These are phyloP conservation scores for Dactylis glomerata DNA, from an alignment of 176 grass and related monocot species.

Conservation along the genomic window DNA sequence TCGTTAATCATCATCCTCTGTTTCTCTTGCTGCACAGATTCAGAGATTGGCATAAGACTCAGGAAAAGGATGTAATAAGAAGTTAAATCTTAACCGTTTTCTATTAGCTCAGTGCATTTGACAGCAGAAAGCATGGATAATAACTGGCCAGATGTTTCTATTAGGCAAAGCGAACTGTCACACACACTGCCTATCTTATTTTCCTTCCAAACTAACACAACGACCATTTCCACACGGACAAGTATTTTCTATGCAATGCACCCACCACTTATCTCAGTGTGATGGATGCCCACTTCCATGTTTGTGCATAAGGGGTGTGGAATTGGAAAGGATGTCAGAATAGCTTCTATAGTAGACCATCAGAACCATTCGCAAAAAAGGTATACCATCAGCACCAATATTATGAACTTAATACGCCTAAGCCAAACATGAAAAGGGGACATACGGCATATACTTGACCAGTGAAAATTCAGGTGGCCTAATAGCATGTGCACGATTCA, in stretches of 20 bases:
- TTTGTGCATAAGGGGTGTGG: background rate
- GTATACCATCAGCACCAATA: background rate
- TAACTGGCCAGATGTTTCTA: background rate
- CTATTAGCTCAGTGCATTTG: background rate
- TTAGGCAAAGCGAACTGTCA: background rate
- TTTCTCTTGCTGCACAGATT: slow-evolving; percentile 52
- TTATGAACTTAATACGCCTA: background rate
- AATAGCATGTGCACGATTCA: too few relatives aligned
- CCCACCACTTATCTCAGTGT: background rate
- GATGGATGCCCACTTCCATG: background rate
- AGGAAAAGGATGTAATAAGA: too few relatives aligned
- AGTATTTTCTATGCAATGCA: background rate
- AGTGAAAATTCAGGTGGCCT: background rate
- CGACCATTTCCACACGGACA: background rate
- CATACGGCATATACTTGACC: background rate
- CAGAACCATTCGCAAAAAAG: too few relatives aligned
- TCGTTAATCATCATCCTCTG: slow-evolving; percentile 52
- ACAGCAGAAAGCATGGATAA: background rate
- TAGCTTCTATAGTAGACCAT: background rate
- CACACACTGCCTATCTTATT: background rate
- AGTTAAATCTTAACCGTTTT: background rate
- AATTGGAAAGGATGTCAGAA: background rate
- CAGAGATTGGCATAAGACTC: background rate
- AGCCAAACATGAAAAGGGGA: background rate
- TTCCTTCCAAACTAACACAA: too few relatives aligned